These are phyloP conservation scores for Aspergillus ochraceoroseus DNA, from an alignment of 2,329 filamentous ascomycete genomes.

Conservation along the genomic window DNA sequence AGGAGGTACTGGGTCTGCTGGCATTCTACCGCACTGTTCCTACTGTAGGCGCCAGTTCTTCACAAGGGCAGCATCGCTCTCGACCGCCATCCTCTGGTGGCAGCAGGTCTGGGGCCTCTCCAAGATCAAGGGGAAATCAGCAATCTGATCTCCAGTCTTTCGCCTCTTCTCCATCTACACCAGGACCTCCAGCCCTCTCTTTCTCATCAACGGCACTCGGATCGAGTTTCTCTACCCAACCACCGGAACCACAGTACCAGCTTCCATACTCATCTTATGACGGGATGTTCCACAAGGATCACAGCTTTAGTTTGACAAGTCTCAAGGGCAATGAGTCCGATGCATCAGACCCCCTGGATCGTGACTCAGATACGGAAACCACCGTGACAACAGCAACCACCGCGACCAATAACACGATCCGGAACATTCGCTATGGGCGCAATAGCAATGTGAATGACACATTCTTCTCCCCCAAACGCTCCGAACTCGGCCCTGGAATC, in stretches of 20 bases:
- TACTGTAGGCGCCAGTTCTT: slow-evolving; percentile 2
- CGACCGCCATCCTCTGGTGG: slow-evolving; percentile 4
- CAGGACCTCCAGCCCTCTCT: slow-evolving; percentile 26
- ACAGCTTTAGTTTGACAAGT: slow-evolving; percentile 33
- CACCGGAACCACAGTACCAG: slow-evolving; percentile 25
- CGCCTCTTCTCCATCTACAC: slow-evolving; percentile 18
- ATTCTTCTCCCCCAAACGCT: slow-evolving; percentile 30
- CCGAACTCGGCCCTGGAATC: slow-evolving; percentile 33
- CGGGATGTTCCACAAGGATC: slow-evolving; percentile 20
- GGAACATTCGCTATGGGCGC: slow-evolving; percentile 36
- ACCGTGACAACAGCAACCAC: slow-evolving; percentile 32
- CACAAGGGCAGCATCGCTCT: slow-evolving; percentile 11
- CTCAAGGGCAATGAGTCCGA: slow-evolving; percentile 32
- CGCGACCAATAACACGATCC: slow-evolving; percentile 33
- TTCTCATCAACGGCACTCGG: slow-evolving; percentile 28
- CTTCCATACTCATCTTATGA: slow-evolving; percentile 22
- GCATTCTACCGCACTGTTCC: slow-evolving; percentile 21
- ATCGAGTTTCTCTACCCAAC: slow-evolving; percentile 28
- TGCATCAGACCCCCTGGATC: slow-evolving; percentile 29
- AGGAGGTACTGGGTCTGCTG: slow-evolving; percentile 35
- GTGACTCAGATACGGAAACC: slow-evolving; percentile 39
- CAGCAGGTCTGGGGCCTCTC: slow-evolving; percentile 1
- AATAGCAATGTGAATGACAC: slow-evolving; percentile 17
- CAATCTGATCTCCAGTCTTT: slow-evolving; percentile 22
- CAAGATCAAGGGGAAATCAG: slow-evolving; percentile 15